Base-by-base conservation (phyloP, 129 eudicot species). In the Ambrosia artemisiifolia region DNA sequence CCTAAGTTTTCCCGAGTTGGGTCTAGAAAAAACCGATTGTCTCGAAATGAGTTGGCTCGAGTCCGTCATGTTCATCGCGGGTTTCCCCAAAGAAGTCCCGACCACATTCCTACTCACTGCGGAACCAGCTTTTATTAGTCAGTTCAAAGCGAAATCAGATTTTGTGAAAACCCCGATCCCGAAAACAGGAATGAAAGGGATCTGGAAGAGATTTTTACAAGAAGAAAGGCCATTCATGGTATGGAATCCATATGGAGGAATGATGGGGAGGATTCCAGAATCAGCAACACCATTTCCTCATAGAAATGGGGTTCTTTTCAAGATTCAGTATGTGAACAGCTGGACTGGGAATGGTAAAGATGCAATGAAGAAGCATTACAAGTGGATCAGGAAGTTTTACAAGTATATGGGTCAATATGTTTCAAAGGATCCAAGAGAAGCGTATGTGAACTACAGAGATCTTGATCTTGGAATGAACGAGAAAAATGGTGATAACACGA, bases 391-490 rank as follows among this genome's bases (percentile, higher is more conserved):
- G 55, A 47, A 63, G 72, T 60, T 76, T 6, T 43, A 76, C 53
- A 64, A 28, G 28, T 81, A 71, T 71, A 81, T 81, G 85, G 42
- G 71, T 11, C 61, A 49, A 1, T 81, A 76, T 50, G 85, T 76
- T 18, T 76, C 85, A 0, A 72, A n/a, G 67, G 34, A 71, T 49
- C 85, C 85, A 14, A 76, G 85, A 60, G 72, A 72, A 17, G 75
- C 85, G 16, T 81, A 76, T 38, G 78, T 81, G 46, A 81, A 81
- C 50, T 81, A 81, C 55, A 72, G 85, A 34, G 85, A 82, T 77
- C 78, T 81, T 59, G 85, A 81, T 49, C 72, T 81, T 24, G 85
- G 85, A 34, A 77, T 76, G 59, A 71, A 76, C 14, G 36, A 76
- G 1, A 32, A 65, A 32, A 72, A 72, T 60, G 76, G 82, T 13